Conservation (phyloP, 495 filamentous ascomycete genomes). For the Hypoxylon subgilvum region DNA sequence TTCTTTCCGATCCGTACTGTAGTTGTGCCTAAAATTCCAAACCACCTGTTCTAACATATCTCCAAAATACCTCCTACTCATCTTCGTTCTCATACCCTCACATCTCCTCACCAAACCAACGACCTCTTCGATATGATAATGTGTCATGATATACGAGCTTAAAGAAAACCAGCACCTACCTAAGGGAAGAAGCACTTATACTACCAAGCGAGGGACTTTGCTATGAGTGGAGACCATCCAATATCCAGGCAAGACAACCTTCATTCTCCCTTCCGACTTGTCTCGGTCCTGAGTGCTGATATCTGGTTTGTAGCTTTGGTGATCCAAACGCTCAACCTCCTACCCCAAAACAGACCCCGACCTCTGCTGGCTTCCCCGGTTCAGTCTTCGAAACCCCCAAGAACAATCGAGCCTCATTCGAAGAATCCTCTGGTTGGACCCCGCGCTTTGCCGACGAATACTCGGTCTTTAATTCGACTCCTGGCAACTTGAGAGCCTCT, state of each 20-base stretch:
- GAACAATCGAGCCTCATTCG: constrained; percentile 52
- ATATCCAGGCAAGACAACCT: constrained; percentile 67
- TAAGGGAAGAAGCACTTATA: constrained; percentile 18
- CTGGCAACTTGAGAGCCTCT: constrained; percentile 55
- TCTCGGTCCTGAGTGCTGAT: constrained; percentile 39
- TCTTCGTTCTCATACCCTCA: background rate
- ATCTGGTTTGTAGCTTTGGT: constrained; percentile 66
- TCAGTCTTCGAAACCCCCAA: constrained; percentile 72
- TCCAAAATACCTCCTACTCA: background rate
- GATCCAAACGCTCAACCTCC: constrained; percentile 78
- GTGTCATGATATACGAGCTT: constrained; percentile 34
- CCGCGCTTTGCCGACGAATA: constrained; percentile 64
- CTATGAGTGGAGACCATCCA: constrained; percentile 79
- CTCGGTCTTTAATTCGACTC: constrained; percentile 62
- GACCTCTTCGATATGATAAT: constrained; percentile 32
- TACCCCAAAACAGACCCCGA: constrained; percentile 77
- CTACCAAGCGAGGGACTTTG: constrained; percentile 43
- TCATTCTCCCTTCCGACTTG: constrained; percentile 34
- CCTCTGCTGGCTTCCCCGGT: constrained; percentile 65
- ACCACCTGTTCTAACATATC: constrained; percentile 8
- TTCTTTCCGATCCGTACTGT: background rate
- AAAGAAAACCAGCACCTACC: constrained; percentile 11
- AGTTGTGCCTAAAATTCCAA: constrained; percentile 25
- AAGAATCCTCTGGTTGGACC: constrained; percentile 58
- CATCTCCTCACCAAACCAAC: constrained; percentile 1